Percentiles rank a stretch among this genome's conserved stretches.
These are phyloP conservation scores for Xylaria sp. DNA, from an alignment of 2,329 filamentous ascomycete genomes.

Conservation along the genomic window DNA sequence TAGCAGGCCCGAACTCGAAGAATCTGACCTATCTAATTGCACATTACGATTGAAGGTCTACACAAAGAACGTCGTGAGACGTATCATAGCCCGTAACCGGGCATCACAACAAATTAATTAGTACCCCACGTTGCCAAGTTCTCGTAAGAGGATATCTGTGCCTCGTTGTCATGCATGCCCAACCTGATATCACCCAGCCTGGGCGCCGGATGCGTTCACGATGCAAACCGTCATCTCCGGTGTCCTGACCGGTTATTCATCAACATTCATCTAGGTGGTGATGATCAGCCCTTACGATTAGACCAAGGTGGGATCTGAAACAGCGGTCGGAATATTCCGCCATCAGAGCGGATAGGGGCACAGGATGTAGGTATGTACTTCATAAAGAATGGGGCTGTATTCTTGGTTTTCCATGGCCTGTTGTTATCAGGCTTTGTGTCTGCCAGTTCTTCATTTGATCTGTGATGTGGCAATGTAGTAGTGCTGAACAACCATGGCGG, in stretches of 20 bases:
- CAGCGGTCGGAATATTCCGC: neutral
- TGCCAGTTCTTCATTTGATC: neutral
- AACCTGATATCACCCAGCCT: neutral
- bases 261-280: neutral
- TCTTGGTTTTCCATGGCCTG: neutral
- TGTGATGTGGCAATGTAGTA: neutral
- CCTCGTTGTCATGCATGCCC: neutral
- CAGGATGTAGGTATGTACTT: neutral
- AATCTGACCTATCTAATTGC: neutral
- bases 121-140: neutral
- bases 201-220: neutral
- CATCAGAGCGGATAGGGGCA: neutral
- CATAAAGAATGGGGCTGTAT: neutral
- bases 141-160: neutral
- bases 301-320: neutral
- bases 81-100: neutral
- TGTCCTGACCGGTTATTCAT: neutral
- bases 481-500: neutral
- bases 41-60: neutral
- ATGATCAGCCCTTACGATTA: neutral
- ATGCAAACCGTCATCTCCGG: neutral
- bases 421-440: neutral
- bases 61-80: neutral
- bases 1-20: neutral
- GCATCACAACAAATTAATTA: neutral